Evolutionary conservation across 345 rosid genomes (phyloP), one percentile per base, ranked within the genome.

Genomic region (Pelargonium nanum): DNA sequence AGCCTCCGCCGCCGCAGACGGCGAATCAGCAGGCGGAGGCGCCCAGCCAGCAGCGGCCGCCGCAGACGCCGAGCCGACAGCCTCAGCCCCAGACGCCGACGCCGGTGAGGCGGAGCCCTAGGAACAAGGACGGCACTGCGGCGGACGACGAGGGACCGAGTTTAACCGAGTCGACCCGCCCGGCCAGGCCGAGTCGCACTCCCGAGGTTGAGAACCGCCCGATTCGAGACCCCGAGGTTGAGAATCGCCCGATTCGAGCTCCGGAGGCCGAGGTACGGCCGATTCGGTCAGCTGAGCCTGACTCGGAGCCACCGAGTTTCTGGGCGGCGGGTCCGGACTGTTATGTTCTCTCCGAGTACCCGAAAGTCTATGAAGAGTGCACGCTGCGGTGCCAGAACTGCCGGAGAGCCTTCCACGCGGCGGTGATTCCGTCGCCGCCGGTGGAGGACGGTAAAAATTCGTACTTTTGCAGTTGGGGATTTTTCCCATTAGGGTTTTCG

Each of bases 321-420:
- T 90, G 97, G 99, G 90, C 99, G 0, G 81, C 95, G 45, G 90
- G 99, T 23, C 97, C 97, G 0, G 90, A 87, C 68, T 93, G 99
- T 62, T 90, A 53, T 61, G 61, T 75, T 9, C 76, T 93, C 17
- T 90, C 77, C 30, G 97, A 93, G 79, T 93, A 89, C 64, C 80
- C 85, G 0, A 83, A 79, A 70, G 80, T 13, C 19, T 93, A 86
- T 19, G 86, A 88, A 68, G 97, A 83, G 26, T 90, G 97, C 30
- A 68, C 79, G 4, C 74, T 93, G 52, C 80, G 69, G 62, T 93
- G 99, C 70, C 95, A 87, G 71, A 78, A 74, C 1, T 90, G 99
- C 65, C 78, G 72, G 70, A 77, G 97, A 66, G 89, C 92, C 26
- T 93, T 86, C 57, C 87, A 93, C 67, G 99, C 89, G 10, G 88